Evolutionary conservation across 2,329 filamentous ascomycete species (phyloP).

Genomic region (Aspergillus nomiae): DNA sequence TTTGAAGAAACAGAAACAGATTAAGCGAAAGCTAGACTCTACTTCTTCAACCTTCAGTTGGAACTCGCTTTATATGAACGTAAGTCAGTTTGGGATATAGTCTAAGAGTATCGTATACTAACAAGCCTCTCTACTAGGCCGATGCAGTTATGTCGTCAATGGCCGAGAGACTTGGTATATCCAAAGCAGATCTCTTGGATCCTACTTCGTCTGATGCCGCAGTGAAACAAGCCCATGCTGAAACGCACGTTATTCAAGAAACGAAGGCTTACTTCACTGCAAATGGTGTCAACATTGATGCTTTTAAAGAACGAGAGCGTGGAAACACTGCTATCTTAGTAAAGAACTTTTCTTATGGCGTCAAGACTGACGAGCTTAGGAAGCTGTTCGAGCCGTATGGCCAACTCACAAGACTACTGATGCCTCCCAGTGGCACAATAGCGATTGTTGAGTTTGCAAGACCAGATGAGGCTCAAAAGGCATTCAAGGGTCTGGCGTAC

Average conservation of each 20-base stretch:
- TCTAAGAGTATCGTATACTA: conserved; percentile 17
- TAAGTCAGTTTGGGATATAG: conserved; percentile 41
- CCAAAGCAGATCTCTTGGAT: conserved; percentile 88
- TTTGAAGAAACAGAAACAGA: conserved; percentile 89
- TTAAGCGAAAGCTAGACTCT: conserved; percentile 81
- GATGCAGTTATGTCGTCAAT: conserved; percentile 92
- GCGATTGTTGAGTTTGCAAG: conserved; percentile 89
- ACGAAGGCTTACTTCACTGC: conserved; percentile 87
- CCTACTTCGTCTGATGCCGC: conserved; percentile 94
- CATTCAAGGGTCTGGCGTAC: conserved; percentile 84
- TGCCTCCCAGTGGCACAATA: conserved; percentile 91
- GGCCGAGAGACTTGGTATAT: conserved; percentile 80
- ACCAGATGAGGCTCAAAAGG: conserved; percentile 75
- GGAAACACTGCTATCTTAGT: conserved; percentile 87
- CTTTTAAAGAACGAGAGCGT: conserved; percentile 81
- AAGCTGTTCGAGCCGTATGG: conserved; percentile 85
- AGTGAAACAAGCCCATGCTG: conserved; percentile 94
- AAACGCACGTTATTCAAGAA: conserved; percentile 94
- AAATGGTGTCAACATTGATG: conserved; percentile 87
- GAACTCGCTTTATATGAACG: conserved; percentile 99
- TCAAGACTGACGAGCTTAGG: conserved; percentile 74
- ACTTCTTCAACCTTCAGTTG: conserved; percentile 83
- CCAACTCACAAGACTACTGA: conserved; percentile 76
- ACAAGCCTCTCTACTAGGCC: conserved; percentile 38
- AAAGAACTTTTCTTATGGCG: conserved; percentile 91